Conservation (phyloP, 768 basidiomycete species). For the Pisolithus orientalis region DNA sequence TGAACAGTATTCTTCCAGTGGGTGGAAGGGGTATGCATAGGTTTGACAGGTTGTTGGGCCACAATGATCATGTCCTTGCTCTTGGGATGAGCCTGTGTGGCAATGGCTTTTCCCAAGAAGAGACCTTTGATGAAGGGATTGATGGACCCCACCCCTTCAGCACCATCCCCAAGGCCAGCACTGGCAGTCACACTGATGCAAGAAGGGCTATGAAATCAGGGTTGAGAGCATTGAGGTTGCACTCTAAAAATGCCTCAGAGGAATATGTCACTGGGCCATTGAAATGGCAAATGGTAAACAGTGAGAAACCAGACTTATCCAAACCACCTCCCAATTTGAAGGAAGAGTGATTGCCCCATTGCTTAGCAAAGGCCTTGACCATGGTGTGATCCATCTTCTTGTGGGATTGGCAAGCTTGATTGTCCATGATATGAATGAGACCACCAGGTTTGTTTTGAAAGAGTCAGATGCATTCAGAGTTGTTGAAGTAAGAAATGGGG, state of each 20-base stretch:
- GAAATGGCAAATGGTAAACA: conserved; percentile 50
- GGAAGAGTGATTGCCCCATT: conserved; percentile 61
- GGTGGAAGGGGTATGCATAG: conserved; percentile 89
- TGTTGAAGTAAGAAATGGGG: too few relatives aligned
- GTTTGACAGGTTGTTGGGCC: conserved; percentile 89
- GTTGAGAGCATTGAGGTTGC: conserved; percentile 45
- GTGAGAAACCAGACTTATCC: conserved; percentile 73
- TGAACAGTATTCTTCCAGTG: conserved; percentile 71
- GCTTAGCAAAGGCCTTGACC: conserved; percentile 70
- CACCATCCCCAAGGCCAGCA: too few relatives aligned
- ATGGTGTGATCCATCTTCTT: conserved; percentile 93
- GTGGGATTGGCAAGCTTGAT: conserved; percentile 77
- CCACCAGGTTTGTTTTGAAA: too few relatives aligned
- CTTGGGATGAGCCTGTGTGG: conserved; percentile 81
- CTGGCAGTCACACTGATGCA: conserved; percentile 43
- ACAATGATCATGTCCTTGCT: conserved; percentile 95
- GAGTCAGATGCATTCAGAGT: too few relatives aligned
- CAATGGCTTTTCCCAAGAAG: too few relatives aligned
- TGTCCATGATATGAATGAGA: conserved; percentile 92
- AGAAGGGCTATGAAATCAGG: conserved; percentile 90
- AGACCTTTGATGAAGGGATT: too few relatives aligned
- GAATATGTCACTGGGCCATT: too few relatives aligned
- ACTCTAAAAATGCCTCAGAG: too few relatives aligned
- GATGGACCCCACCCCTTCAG: too few relatives aligned
- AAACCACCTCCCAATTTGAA: conserved; percentile 72